Conservation (phyloP, 176 grass and related monocot genomes). For the Rhynchospora breviuscula region DNA sequence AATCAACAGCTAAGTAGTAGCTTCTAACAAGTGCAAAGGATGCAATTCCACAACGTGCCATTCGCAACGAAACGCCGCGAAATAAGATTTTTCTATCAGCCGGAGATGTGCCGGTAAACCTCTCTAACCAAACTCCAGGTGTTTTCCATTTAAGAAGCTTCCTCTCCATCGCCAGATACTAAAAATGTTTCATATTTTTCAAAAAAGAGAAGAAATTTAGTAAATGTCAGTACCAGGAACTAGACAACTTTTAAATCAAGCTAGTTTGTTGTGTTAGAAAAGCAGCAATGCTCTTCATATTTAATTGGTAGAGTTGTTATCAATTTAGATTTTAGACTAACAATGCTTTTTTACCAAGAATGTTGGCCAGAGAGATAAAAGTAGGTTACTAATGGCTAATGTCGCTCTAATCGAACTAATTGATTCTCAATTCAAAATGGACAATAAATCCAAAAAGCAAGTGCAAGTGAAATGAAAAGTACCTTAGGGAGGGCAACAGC, state of each 20-base stretch:
- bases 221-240: not conserved
- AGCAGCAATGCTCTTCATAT: not conserved
- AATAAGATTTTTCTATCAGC: constrained; percentile 66
- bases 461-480: constrained; percentile 8
- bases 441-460: constrained; percentile 2
- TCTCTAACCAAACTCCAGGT: constrained; percentile 76
- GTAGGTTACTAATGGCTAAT: not conserved
- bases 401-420: constrained; percentile 6
- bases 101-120: constrained; percentile 63
- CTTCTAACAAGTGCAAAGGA: constrained; percentile 65
- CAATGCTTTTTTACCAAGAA: not conserved
- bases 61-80: constrained; percentile 52
- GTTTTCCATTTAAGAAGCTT: constrained; percentile 70
- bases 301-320: constrained; percentile 8
- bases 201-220: not conserved
- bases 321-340: not conserved
- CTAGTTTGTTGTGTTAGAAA: not conserved
- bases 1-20: constrained; percentile 59
- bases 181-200: constrained; percentile 20
- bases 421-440: not conserved
- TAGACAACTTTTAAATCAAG: not conserved
- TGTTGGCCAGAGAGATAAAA: not conserved
- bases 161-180: constrained; percentile 82
- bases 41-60: constrained; percentile 57
- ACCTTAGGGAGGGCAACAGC: constrained; percentile 82